Percentiles rank a stretch among this genome's conserved stretches.
These are phyloP conservation scores for Cryptosporidium xiaoi DNA, from an alignment of 169 alveolate species.

Conservation along the genomic window DNA sequence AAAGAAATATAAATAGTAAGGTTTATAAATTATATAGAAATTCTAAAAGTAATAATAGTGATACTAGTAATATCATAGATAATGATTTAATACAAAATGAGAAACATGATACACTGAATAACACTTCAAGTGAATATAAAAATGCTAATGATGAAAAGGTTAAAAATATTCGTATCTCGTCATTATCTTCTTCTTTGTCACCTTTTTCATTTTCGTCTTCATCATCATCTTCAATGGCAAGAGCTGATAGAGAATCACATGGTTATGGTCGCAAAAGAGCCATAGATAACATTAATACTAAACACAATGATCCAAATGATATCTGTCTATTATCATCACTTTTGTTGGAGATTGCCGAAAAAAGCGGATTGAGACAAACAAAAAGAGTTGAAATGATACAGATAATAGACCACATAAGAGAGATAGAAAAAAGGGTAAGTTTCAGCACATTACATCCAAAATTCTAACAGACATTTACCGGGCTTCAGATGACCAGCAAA, in stretches of 20 bases:
- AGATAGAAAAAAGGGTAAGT: conserved; percentile 52
- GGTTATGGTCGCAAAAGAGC: not conserved
- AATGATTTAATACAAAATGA: too few relatives aligned
- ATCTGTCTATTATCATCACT: too few relatives aligned
- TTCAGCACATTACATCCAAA: not conserved
- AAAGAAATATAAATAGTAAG: too few relatives aligned
- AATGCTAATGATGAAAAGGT: too few relatives aligned
- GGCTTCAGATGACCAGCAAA: conserved; percentile 19
- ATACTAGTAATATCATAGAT: too few relatives aligned
- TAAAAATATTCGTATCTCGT: not conserved
- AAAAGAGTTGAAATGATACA: conserved; percentile 1
- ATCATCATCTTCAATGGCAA: not conserved
- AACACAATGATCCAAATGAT: not conserved
- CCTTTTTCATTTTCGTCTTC: not conserved
- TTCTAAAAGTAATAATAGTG: too few relatives aligned
- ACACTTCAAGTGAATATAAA: too few relatives aligned
- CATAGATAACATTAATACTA: not conserved
- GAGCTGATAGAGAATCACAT: too few relatives aligned
- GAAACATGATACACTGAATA: too few relatives aligned
- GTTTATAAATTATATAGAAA: too few relatives aligned
- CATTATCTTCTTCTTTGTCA: not conserved
- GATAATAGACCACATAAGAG: conserved; percentile 2
- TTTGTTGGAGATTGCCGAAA: too few relatives aligned
- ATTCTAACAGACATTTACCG: not conserved
- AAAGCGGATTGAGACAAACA: not conserved